A percentile compares a stretch with the other conserved stretches of the same genome.
phyloP scores from a whole-genome alignment of 495 filamentous ascomycete species.

The Daldinia vernicosa region DNA sequence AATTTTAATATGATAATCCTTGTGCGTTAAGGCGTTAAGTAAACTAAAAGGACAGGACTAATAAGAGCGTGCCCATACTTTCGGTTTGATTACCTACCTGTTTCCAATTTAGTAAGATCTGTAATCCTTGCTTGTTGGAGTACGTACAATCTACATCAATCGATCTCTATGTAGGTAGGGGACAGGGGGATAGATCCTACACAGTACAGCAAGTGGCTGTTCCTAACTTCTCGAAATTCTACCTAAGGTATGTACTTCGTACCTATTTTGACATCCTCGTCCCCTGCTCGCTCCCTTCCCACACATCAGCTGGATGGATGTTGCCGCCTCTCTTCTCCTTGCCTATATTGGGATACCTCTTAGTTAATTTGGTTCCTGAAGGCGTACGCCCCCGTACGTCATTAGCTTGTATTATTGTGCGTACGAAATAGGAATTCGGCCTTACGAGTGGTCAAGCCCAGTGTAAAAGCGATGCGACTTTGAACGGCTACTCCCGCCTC shows the following conservation, averaged over 20 bases:
- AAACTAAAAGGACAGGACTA: slow-evolving; percentile 1
- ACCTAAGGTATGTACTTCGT: neutral
- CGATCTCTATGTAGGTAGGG: slow-evolving; percentile 23
- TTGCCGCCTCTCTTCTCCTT: slow-evolving; percentile 30
- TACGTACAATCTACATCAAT: too few relatives aligned
- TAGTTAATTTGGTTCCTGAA: slow-evolving; percentile 34
- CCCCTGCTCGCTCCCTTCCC: slow-evolving; percentile 19
- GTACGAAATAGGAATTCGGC: neutral
- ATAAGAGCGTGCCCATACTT: slow-evolving; percentile 17
- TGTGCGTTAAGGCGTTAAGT: neutral
- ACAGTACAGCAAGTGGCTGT: slow-evolving; percentile 34
- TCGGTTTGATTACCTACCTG: slow-evolving; percentile 20
- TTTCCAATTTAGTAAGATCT: slow-evolving; percentile 33
- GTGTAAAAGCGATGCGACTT: slow-evolving; percentile 36
- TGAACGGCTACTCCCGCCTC: slow-evolving; percentile 34
- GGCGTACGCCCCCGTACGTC: slow-evolving; percentile 34
- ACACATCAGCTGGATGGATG: slow-evolving; percentile 40
- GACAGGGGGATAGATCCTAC: slow-evolving; percentile 34
- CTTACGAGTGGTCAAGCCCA: slow-evolving; percentile 25
- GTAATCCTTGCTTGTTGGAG: slow-evolving; percentile 38
- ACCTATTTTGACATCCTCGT: neutral
- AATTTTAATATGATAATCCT: slow-evolving; percentile 7
- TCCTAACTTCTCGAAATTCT: slow-evolving; percentile 28
- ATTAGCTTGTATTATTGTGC: slow-evolving; percentile 31
- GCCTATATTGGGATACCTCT: slow-evolving; percentile 13